Conservation (phyloP, 306 rosid genomes). For the Fagus sylvatica region DNA sequence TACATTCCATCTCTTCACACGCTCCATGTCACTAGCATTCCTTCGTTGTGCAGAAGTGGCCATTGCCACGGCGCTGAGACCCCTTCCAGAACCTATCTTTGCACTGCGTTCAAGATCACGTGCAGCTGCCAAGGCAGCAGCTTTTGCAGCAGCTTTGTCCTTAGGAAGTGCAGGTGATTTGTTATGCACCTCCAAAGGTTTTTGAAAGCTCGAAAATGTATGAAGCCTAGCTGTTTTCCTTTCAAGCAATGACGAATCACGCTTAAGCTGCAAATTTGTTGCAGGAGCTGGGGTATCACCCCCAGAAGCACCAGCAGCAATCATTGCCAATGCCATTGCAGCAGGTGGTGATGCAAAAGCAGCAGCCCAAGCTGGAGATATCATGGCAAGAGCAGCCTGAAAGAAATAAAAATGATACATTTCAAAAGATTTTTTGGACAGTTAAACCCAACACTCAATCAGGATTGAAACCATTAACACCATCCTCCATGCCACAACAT, state of each 20-base stretch:
- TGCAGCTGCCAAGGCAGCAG: conserved; percentile 94
- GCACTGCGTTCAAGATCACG: conserved; percentile 87
- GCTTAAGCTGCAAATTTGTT: conserved; percentile 60
- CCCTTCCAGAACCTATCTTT: conserved; percentile 95
- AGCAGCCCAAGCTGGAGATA: conserved; percentile 97
- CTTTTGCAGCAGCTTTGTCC: conserved; percentile 94
- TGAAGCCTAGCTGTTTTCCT: conserved; percentile 75
- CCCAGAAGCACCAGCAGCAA: conserved; percentile 98
- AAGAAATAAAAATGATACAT: conserved; percentile 25
- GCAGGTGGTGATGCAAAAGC: conserved; percentile 99
- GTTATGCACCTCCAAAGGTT: conserved; percentile 60
- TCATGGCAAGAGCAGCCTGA: conserved; percentile 91
- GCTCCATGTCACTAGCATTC: conserved; percentile 78
- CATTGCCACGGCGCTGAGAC: conserved; percentile 99
- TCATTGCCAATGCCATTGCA: conserved; percentile 99
- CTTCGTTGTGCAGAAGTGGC: conserved; percentile 97
- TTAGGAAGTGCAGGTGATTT: conserved; percentile 71
- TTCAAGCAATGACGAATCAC: conserved; percentile 83
- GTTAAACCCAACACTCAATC: not conserved
- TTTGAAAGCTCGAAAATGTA: conserved; percentile 93
- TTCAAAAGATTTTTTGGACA: not conserved
- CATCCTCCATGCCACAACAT: not conserved
- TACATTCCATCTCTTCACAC: conserved; percentile 83
- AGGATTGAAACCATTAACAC: not conserved
- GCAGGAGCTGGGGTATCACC: conserved; percentile 67